These are phyloP conservation scores for Epichloe festucae DNA, from an alignment of 2,329 filamentous ascomycete genomes.

Conservation along the genomic window DNA sequence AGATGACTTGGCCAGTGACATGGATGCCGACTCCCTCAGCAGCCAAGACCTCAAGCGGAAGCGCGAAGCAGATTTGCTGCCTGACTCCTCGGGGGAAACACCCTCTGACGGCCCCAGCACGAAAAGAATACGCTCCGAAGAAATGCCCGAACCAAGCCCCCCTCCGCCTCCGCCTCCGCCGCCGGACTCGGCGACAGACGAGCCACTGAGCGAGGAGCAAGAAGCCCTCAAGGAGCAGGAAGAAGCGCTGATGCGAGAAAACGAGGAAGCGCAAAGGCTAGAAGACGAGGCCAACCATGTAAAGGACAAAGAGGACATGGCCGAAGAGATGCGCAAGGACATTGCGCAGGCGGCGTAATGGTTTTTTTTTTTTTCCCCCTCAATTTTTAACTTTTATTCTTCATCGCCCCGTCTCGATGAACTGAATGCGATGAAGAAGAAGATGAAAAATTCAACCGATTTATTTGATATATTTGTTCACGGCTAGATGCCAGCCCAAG, in stretches of 20 bases:
- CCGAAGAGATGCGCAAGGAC: conserved; percentile 12
- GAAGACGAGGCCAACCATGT: conserved; percentile 31
- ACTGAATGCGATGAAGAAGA: not conserved
- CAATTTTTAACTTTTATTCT: not conserved
- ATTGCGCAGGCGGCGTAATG: conserved; percentile 9
- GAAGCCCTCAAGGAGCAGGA: conserved; percentile 35
- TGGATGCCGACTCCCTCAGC: conserved; percentile 27
- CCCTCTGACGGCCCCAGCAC: conserved; percentile 43
- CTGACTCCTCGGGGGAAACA: conserved; percentile 29
- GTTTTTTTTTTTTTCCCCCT: not conserved
- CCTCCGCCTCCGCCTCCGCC: conserved; percentile 37
- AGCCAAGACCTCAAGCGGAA: conserved; percentile 53
- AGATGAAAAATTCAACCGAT: not conserved
- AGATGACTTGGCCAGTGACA: conserved; percentile 21
- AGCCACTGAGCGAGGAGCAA: conserved; percentile 23
- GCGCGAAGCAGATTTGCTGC: conserved; percentile 25
- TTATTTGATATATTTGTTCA: not conserved
- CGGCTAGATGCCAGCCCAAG: not conserved
- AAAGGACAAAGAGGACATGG: conserved; percentile 14
- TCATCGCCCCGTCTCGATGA: not conserved
- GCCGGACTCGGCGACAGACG: conserved; percentile 23
- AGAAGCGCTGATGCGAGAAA: conserved; percentile 36
- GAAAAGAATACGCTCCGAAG: conserved; percentile 39
- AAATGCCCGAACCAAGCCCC: conserved; percentile 25
- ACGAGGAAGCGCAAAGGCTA: conserved; percentile 40